Conservation (phyloP, 106 monocot species). For the Acanthochlamys bracteata region DNA sequence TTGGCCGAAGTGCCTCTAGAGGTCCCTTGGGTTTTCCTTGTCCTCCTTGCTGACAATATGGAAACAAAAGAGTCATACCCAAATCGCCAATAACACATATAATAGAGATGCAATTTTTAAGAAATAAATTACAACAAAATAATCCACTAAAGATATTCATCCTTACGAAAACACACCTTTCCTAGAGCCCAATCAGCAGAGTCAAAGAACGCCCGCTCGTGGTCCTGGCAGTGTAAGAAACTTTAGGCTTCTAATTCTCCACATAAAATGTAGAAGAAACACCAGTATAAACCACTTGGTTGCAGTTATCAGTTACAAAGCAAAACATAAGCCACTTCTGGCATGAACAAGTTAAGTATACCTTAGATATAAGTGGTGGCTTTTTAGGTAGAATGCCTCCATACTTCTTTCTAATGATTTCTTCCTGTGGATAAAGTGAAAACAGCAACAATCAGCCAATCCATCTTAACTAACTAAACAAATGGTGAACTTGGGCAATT, state of each 20-base stretch:
- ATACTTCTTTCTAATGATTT: slow-evolving; percentile 69
- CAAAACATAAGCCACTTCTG: neutral
- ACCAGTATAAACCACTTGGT: too few species aligned
- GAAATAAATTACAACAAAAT: neutral
- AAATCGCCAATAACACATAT: neutral
- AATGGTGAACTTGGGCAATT: neutral
- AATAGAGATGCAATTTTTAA: neutral
- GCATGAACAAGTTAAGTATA: slow-evolving; percentile 1
- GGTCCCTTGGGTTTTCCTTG: slow-evolving; percentile 79
- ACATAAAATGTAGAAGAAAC: too few species aligned
- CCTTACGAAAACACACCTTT: slow-evolving; percentile 41
- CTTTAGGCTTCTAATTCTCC: neutral
- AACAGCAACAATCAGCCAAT: neutral
- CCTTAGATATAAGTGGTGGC: slow-evolving; percentile 82
- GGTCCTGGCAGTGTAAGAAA: slow-evolving; percentile 43
- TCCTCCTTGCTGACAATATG: slow-evolving; percentile 73
- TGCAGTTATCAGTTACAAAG: neutral
- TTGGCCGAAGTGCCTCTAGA: slow-evolving; percentile 88
- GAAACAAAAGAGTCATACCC: neutral
- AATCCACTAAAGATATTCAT: neutral
- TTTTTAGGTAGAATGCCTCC: slow-evolving; percentile 80
- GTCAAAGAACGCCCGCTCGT: slow-evolving; percentile 97
- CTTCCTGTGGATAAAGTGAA: slow-evolving; percentile 37
- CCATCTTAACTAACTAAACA: neutral
- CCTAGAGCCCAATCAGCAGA: slow-evolving; percentile 99